phyloP scores from a whole-genome alignment of 805 yeast genomes.

The Priceomyces melissophilus region DNA sequence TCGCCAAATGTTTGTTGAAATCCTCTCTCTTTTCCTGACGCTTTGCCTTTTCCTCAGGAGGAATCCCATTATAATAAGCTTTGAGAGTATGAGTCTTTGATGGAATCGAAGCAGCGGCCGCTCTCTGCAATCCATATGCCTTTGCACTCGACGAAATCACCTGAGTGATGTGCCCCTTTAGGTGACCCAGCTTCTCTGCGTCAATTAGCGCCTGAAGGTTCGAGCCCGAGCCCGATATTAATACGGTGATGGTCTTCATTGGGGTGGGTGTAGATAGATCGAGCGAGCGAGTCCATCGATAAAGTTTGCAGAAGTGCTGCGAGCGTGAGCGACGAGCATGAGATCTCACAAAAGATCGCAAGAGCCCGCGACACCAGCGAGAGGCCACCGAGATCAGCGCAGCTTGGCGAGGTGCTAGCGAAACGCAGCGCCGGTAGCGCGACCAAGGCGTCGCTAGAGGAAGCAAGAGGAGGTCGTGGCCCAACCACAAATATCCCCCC shows the following conservation, averaged over 20 bases:
- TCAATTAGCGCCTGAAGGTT: constrained; percentile 93
- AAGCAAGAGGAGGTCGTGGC: no score
- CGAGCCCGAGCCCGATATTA: constrained; percentile 95
- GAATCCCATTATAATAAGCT: constrained; percentile 66
- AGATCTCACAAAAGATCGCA: no score
- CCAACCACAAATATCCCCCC: no score
- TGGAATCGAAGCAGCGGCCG: constrained; percentile 65
- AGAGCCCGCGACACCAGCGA: no score
- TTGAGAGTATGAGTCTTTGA: constrained; percentile 69
- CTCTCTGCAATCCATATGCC: constrained; percentile 89
- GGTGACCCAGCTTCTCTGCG: constrained; percentile 44
- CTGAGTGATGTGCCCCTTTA: constrained; percentile 56
- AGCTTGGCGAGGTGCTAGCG: no score
- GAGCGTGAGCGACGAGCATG: no score
- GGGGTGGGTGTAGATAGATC: neutral
- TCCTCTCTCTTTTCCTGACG: constrained; percentile 60
- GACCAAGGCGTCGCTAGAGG: no score
- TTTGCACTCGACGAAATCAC: constrained; percentile 81
- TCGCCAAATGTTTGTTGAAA: constrained; percentile 79
- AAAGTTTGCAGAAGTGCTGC: no score
- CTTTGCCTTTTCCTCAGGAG: constrained; percentile 60
- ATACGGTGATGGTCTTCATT: constrained; percentile 49
- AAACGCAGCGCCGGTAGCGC: no score
- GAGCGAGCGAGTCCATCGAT: no score
- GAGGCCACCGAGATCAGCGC: no score